A percentile compares a stretch with the other conserved stretches of the same genome.
Evolutionary conservation across 2,329 filamentous ascomycete genomes (phyloP).

Genomic region (Trichophyton mentagrophytes): DNA sequence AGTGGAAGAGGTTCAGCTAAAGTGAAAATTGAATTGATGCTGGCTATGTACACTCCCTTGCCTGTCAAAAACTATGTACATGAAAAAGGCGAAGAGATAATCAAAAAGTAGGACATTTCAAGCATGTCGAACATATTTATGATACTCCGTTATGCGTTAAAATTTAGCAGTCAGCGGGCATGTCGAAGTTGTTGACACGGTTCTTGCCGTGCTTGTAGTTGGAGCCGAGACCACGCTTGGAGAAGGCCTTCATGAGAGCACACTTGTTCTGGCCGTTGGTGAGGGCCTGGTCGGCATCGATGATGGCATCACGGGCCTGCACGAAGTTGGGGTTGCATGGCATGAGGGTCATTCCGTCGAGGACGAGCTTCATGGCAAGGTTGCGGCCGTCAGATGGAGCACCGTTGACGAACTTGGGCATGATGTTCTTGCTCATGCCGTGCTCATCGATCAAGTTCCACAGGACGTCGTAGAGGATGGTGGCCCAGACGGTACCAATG

Average conservation of each 20-base stretch:
- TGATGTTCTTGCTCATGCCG: constrained; percentile 9
- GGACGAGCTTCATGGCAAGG: constrained; percentile 11
- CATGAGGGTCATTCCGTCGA: constrained; percentile 12
- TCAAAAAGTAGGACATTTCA: not conserved
- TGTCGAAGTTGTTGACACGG: constrained; percentile 3
- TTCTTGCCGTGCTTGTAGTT: constrained; percentile 3
- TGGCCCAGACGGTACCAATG: constrained; percentile 11
- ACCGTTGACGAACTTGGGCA: constrained; percentile 6
- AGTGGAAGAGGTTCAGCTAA: not conserved
- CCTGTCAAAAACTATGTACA: constrained; percentile 9
- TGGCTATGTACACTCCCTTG: constrained; percentile 3
- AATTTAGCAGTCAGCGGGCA: constrained; percentile 1
- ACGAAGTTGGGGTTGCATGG: constrained; percentile 13
- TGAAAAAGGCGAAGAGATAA: not conserved
- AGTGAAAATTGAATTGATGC: not conserved
- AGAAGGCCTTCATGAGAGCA: constrained; percentile 10
- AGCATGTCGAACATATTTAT: no score
- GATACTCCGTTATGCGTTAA: not conserved
- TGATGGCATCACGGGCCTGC: constrained; percentile 12
- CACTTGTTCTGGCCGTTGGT: constrained; percentile 9
- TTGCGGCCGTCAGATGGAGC: constrained; percentile 10
- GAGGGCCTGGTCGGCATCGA: constrained; percentile 11
- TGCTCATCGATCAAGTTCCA: constrained; percentile 13
- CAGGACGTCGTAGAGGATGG: constrained; percentile 12
- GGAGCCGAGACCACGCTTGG: constrained; percentile 10